Conservation (phyloP, 2,329 filamentous ascomycete genomes). For the Boeremia exigua region DNA sequence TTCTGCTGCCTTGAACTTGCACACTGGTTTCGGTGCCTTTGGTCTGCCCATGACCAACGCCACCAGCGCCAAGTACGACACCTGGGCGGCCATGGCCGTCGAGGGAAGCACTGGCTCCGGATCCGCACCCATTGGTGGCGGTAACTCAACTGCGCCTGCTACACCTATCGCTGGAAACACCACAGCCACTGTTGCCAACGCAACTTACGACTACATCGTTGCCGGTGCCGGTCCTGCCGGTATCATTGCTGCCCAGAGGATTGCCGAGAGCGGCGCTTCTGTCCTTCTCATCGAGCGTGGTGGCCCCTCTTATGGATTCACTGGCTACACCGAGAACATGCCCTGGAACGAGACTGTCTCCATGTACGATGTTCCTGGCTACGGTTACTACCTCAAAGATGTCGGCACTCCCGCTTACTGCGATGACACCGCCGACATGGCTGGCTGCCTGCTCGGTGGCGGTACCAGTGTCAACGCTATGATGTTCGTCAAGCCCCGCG, state of each 20-base stretch:
- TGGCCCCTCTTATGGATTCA: conserved; percentile 42
- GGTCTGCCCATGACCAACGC: conserved; percentile 38
- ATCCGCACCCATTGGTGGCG: conserved; percentile 31
- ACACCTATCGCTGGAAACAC: conserved; percentile 34
- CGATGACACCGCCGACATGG: conserved; percentile 72
- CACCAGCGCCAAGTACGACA: conserved; percentile 39
- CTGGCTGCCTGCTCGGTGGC: conserved; percentile 72
- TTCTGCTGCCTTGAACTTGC: conserved; percentile 36
- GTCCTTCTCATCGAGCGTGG: conserved; percentile 63
- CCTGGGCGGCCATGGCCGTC: conserved; percentile 44
- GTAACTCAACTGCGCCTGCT: conserved; percentile 29
- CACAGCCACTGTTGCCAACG: conserved; percentile 47
- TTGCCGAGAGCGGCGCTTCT: conserved; percentile 67
- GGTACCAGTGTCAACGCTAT: conserved; percentile 70
- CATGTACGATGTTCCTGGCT: conserved; percentile 48
- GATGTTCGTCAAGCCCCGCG: conserved; percentile 44
- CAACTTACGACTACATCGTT: conserved; percentile 66
- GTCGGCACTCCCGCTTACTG: conserved; percentile 52
- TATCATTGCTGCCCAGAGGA: conserved; percentile 63
- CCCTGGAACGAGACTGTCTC: conserved; percentile 46
- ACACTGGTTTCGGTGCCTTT: conserved; percentile 44
- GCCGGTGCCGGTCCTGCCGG: conserved; percentile 67
- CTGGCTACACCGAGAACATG: conserved; percentile 36
- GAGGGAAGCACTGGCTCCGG: conserved; percentile 21
- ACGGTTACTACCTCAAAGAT: conserved; percentile 42